A percentile compares a stretch with the other conserved stretches of the same genome.
These are phyloP conservation scores for Chaetoceros muelleri DNA, from an alignment of 108 stramenopile genomes.

Conservation along the genomic window DNA sequence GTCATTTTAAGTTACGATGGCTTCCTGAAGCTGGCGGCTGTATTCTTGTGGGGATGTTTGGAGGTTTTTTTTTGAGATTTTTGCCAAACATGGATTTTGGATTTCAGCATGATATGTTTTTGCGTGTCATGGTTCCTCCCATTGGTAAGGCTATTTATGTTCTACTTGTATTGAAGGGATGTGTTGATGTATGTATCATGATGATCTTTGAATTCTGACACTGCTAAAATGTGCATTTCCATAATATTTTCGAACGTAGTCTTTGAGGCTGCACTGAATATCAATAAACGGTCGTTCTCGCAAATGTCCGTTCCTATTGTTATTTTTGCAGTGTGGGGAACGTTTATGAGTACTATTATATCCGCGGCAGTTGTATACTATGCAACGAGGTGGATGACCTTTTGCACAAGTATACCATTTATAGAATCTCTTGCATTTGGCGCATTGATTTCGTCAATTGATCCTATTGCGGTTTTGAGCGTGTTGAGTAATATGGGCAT, in stretches of 20 bases:
- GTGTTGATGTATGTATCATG: no score
- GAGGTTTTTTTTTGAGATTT: constrained; percentile 50
- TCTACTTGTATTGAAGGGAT: no score
- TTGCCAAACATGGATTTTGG: constrained; percentile 68
- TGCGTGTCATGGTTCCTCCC: constrained; percentile 84
- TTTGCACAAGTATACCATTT: constrained; percentile 55
- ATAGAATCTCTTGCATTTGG: constrained; percentile 78
- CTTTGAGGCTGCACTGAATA: constrained; percentile 78
- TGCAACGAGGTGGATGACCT: constrained; percentile 27
- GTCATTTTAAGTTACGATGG: constrained; percentile 70
- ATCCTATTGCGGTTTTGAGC: constrained; percentile 77
- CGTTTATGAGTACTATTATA: constrained; percentile 59
- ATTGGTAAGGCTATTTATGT: no score
- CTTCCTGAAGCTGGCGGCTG: constrained; percentile 81
- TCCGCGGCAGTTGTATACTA: constrained; percentile 60
- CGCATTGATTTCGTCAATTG: constrained; percentile 79
- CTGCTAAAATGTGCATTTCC: no score
- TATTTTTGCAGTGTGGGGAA: constrained; percentile 68
- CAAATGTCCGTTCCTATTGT: constrained; percentile 70
- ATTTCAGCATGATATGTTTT: constrained; percentile 80
- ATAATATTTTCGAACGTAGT: no score
- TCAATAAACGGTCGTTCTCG: constrained; percentile 69
- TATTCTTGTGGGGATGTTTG: constrained; percentile 73
- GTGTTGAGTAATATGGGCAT: constrained; percentile 68
- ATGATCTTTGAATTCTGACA: constrained; percentile 1